Base-by-base conservation (phyloP, 2,329 filamentous ascomycete species). In the Parastagonospora nodorum region DNA sequence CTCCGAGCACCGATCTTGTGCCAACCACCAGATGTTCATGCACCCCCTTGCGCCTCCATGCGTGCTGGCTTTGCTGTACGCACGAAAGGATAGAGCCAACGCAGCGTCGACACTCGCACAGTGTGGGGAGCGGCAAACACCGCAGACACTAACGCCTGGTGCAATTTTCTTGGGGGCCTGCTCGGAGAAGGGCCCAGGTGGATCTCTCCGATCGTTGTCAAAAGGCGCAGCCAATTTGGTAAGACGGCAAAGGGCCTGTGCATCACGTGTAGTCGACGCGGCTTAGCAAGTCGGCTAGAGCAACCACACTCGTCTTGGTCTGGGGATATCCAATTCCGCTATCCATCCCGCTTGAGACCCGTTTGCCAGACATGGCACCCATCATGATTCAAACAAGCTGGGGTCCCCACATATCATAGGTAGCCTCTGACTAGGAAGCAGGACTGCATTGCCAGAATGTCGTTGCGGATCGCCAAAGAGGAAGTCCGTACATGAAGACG, bases 281-380 rank as follows among this genome's bases (percentile, higher is more conserved):
- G 61, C 52, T 38, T 57, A 58, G 40, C 51, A 55, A 37, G 46
- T 60, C 59, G 61, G 59, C 61, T 60, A 55, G 49, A 27, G 40
- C 35, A 45, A 58, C 63, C 56, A 64, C 59, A 61, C 52, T 49
- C 50, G 57, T 58, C 54, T 55, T 51, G 61, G n/a, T 51, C 52
- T 58, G 57, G 50, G 63, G 64, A 61, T 60, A 55, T 57, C 49
- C 60, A 63, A 60, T 61, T 67, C 67, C 67, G 66, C 56, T 12
- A n/a, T 27, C 27, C 6, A 27, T 29, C 31, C 58, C 47, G 54
- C 48, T 55, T 54, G 55, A 57, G 52, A 51, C 43, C 51, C 42
- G 30, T 14, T 31, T 41, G 14, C 33, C 27, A 37, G 41, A 44
- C 27, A 42, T 16, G 40, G 39, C 29, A 50, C 42, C 35, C 30